Conservation (phyloP, 2,329 filamentous ascomycete species). For the Lecanicillium sp. region DNA sequence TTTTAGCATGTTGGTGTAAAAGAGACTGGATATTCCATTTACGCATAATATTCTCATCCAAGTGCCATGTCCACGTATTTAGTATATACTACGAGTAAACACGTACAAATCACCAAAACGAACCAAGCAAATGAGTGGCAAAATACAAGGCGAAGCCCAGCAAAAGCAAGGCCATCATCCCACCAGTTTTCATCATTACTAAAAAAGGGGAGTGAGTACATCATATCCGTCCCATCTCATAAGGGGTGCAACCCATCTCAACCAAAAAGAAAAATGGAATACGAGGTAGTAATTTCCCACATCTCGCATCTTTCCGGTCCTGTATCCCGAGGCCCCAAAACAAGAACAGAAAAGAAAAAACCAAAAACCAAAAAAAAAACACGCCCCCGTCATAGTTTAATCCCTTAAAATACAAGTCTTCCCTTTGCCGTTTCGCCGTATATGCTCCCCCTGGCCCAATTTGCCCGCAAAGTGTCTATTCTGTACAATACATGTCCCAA, state of each 20-base stretch:
- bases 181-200: background rate
- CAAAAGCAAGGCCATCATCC: background rate
- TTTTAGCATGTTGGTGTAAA: too few relatives aligned
- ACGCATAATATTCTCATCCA: background rate
- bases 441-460: too few relatives aligned
- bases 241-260: too few relatives aligned
- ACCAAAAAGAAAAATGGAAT: background rate
- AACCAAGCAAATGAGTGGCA: too few relatives aligned
- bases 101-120: too few relatives aligned
- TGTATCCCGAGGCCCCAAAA: too few relatives aligned
- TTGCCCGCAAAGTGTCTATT: background rate
- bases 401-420: too few relatives aligned
- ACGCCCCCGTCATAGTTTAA: too few relatives aligned
- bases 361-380: too few relatives aligned
- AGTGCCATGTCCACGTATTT: background rate
- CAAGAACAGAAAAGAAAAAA: too few relatives aligned
- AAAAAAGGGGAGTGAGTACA: background rate
- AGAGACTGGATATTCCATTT: background rate
- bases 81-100: background rate
- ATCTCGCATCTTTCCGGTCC: background rate
- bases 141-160: background rate
- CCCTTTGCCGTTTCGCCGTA: background rate
- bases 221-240: too few relatives aligned
- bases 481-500: background rate
- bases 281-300: background rate